phyloP scores from a whole-genome alignment of 1,284 basidiomycete genomes.

The Mycena sp. region DNA sequence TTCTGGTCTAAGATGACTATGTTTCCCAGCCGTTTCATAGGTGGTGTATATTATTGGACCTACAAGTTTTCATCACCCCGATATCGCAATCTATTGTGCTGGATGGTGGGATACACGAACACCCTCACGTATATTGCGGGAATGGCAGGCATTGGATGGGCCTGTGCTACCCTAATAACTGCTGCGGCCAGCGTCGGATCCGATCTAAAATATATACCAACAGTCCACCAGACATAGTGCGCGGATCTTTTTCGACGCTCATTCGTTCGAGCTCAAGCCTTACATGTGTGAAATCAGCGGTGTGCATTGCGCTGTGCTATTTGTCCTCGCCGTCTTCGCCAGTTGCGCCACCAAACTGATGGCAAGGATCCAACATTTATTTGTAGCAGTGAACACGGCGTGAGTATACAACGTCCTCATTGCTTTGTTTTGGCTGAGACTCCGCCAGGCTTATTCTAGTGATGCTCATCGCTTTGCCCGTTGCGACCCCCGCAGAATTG shows the following conservation, averaged over 20 bases:
- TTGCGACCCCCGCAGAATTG: slow-evolving; percentile 70
- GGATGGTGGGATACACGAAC: slow-evolving; percentile 58
- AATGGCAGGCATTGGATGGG: slow-evolving; percentile 82
- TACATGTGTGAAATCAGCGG: slow-evolving; percentile 50
- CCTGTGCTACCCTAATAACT: slow-evolving; percentile 73
- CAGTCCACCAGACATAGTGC: slow-evolving; percentile 66
- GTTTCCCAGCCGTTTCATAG: too few relatives aligned
- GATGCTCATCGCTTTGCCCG: slow-evolving; percentile 80
- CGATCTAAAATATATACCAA: slow-evolving; percentile 57
- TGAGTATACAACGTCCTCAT: slow-evolving; percentile 42
- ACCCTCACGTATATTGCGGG: slow-evolving; percentile 74
- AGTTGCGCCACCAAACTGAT: slow-evolving; percentile 65
- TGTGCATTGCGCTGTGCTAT: slow-evolving; percentile 62
- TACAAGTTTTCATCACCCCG: background rate
- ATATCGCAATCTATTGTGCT: slow-evolving; percentile 36
- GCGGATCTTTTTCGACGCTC: slow-evolving; percentile 30
- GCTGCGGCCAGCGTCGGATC: slow-evolving; percentile 72
- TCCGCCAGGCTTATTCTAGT: slow-evolving; percentile 66
- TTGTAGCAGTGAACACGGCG: slow-evolving; percentile 74
- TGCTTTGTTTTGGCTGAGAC: background rate
- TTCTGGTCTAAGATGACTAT: too few relatives aligned
- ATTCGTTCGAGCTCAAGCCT: too few relatives aligned
- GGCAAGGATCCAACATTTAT: slow-evolving; percentile 76
- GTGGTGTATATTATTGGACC: too few relatives aligned
- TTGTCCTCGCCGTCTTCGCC: slow-evolving; percentile 65